Evolutionary conservation across 1,284 basidiomycete species (phyloP).

Genomic region (Irpex sp.): DNA sequence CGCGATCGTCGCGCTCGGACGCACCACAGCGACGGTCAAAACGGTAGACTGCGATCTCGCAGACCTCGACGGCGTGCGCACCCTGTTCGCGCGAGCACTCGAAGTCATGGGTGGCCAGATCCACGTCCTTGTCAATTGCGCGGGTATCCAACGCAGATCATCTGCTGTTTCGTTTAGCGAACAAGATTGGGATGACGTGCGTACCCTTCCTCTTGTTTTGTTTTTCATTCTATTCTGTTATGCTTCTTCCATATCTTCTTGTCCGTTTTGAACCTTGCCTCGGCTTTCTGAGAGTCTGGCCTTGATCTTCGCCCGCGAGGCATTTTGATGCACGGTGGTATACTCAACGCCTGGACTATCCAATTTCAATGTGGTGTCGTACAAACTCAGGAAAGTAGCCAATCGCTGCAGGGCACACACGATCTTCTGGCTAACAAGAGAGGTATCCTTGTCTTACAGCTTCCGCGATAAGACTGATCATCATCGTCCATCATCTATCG

Average conservation of each 20-base stretch:
- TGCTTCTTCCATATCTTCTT: neutral
- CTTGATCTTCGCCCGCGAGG: too few species aligned
- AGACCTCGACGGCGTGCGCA: conserved; percentile 63
- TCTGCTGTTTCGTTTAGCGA: conserved; percentile 83
- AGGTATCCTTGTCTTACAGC: neutral
- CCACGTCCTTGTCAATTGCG: conserved; percentile 91
- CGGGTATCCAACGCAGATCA: conserved; percentile 87
- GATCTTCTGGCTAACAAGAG: neutral
- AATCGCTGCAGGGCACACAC: neutral
- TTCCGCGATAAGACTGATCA: neutral
- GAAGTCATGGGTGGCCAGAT: conserved; percentile 63
- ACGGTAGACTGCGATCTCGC: conserved; percentile 77
- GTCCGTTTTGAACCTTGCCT: neutral
- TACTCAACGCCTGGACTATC: too few species aligned
- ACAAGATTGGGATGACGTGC: conserved; percentile 86
- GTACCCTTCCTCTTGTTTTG: conserved; percentile 22
- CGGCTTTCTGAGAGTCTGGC: neutral
- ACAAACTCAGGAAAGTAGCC: neutral
- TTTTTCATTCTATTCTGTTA: conserved; percentile 1
- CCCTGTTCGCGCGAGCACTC: conserved; percentile 63
- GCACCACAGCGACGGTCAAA: conserved; percentile 28
- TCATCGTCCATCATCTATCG: too few species aligned
- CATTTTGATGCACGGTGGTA: too few species aligned
- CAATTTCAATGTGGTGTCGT: neutral
- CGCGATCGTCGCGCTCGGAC: conserved; percentile 44